Evolutionary conservation across 2,329 filamentous ascomycete species (phyloP).

Genomic region (Ramularia endophylla): DNA sequence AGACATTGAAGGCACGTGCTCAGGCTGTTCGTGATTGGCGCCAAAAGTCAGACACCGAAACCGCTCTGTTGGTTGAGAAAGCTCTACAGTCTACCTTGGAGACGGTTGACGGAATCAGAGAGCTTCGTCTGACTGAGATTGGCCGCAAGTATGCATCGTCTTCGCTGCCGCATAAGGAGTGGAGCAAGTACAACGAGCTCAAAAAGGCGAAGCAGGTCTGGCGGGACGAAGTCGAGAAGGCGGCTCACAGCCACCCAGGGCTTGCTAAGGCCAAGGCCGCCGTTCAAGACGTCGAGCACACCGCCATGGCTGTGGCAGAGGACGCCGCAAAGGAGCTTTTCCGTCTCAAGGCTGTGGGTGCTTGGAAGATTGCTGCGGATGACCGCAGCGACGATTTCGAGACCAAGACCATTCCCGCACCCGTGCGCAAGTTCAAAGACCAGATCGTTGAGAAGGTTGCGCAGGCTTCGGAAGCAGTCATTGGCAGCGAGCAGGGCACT

Average conservation of each 20-base stretch:
- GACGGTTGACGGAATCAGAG: conserved; percentile 75
- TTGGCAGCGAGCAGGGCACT: conserved; percentile 31
- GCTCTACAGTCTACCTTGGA: conserved; percentile 75
- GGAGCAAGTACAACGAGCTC: conserved; percentile 88
- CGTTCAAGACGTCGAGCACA: conserved; percentile 64
- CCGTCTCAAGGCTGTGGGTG: conserved; percentile 74
- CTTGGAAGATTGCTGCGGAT: conserved; percentile 71
- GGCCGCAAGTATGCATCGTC: conserved; percentile 96
- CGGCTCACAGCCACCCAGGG: conserved; percentile 64
- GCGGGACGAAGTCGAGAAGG: conserved; percentile 72
- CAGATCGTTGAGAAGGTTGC: conserved; percentile 30
- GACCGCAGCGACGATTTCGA: conserved; percentile 78
- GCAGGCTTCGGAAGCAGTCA: conserved; percentile 30
- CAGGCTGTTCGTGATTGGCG: conserved; percentile 74
- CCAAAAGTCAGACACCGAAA: conserved; percentile 62
- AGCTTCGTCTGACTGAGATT: conserved; percentile 82
- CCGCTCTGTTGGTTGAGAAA: conserved; percentile 61
- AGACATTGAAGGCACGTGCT: conserved; percentile 69
- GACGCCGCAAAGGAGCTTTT: conserved; percentile 72
- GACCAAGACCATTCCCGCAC: conserved; percentile 56
- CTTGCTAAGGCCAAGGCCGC: conserved; percentile 62
- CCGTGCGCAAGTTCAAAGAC: conserved; percentile 43
- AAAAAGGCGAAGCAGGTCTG: conserved; percentile 78
- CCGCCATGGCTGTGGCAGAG: conserved; percentile 74
- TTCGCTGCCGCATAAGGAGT: conserved; percentile 93